Evolutionary conservation across 2,329 filamentous ascomycete genomes (phyloP).

Genomic region (Diaporthe amygdali): DNA sequence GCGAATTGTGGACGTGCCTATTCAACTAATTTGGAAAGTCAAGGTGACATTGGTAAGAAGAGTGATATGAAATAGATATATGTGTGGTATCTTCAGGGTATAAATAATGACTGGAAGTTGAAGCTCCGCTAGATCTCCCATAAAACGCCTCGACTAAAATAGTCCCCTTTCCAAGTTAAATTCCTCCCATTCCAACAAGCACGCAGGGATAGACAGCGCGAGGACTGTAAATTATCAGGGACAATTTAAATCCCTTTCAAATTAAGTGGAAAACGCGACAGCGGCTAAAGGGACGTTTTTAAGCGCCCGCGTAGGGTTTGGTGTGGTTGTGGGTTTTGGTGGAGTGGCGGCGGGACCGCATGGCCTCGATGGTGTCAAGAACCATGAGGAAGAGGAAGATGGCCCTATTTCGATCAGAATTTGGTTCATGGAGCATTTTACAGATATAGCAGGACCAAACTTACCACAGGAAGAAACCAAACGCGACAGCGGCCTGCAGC

Average conservation of each 20-base stretch:
- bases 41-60: background rate
- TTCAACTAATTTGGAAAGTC: too few species aligned
- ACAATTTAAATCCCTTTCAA: background rate
- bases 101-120: slow-evolving; percentile 5
- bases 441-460: slow-evolving; percentile 19
- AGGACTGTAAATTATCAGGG: background rate
- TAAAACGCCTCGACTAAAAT: background rate
- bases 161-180: background rate
- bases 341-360: slow-evolving; percentile 46
- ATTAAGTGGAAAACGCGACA: too few species aligned
- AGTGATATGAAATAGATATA: background rate
- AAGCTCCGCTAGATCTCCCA: background rate
- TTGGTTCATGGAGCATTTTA: background rate
- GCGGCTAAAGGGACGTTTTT: background rate
- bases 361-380: slow-evolving; percentile 50
- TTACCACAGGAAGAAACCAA: slow-evolving; percentile 69
- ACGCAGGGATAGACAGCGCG: background rate
- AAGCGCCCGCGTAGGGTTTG: slow-evolving; percentile 30
- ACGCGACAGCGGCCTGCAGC: slow-evolving; percentile 67
- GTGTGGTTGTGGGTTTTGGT: slow-evolving; percentile 20
- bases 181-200: background rate
- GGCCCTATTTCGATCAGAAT: slow-evolving; percentile 39
- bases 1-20: too few species aligned
- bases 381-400: slow-evolving; percentile 53
- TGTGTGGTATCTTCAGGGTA: slow-evolving; percentile 11